Evolutionary conservation across 805 yeast species (phyloP).

Genomic region (Barnettozyma siamensis): DNA sequence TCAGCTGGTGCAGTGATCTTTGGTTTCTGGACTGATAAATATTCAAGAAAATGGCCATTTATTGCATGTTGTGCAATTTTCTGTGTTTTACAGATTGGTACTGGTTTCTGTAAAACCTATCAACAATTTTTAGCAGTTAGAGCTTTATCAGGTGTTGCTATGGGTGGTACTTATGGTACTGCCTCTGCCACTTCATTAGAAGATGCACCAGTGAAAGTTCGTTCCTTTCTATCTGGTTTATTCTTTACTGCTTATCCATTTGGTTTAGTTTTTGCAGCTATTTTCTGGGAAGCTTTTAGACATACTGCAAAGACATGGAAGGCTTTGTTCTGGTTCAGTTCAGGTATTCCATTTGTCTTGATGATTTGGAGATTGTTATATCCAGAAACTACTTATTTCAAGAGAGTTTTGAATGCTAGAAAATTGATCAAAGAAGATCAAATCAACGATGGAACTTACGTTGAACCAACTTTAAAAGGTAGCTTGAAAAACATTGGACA

Average conservation of each 20-base stretch:
- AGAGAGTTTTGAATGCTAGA: conserved; percentile 27
- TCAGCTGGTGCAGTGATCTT: conserved; percentile 66
- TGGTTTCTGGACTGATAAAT: conserved; percentile 57
- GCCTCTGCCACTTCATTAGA: conserved; percentile 46
- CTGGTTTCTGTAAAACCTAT: conserved; percentile 56
- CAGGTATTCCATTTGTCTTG: conserved; percentile 56
- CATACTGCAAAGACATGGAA: conserved; percentile 53
- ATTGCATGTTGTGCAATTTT: conserved; percentile 47
- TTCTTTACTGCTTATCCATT: conserved; percentile 56
- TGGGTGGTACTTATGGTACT: conserved; percentile 46
- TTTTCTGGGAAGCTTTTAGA: conserved; percentile 59
- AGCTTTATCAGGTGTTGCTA: conserved; percentile 52
- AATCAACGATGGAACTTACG: conserved; percentile 24
- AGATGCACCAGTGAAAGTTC: conserved; percentile 55
- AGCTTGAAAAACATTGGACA: conserved; percentile 24
- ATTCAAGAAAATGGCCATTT: conserved; percentile 66
- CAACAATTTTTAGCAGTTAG: conserved; percentile 57
- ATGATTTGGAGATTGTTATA: conserved; percentile 49
- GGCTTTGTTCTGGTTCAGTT: conserved; percentile 66
- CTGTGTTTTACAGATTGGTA: conserved; percentile 53
- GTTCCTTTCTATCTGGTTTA: conserved; percentile 59
- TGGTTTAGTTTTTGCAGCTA: conserved; percentile 59
- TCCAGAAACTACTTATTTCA: conserved; percentile 56
- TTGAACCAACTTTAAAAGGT: conserved; percentile 22
- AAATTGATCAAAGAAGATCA: conserved; percentile 24